phyloP scores from a whole-genome alignment of 352 stramenopile genomes.

The Globisporangium cederbergense region DNA sequence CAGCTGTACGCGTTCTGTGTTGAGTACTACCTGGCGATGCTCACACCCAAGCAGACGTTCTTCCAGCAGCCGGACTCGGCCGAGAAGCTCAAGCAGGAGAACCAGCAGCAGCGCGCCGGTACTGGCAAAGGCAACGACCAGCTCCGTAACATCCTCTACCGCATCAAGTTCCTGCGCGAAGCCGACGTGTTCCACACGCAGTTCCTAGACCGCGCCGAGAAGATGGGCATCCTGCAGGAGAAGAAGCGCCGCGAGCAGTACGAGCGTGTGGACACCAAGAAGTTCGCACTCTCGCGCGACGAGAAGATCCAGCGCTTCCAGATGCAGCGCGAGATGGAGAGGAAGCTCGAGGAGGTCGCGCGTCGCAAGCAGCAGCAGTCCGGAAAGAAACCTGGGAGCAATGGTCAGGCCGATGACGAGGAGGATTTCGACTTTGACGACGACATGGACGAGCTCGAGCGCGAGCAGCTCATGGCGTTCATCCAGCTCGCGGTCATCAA shows the following conservation, averaged over 20 bases:
- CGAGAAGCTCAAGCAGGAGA: slow-evolving; percentile 17
- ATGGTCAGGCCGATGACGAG: slow-evolving; percentile 20
- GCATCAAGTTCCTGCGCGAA: slow-evolving; percentile 65
- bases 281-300: slow-evolving; percentile 64
- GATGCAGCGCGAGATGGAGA: slow-evolving; percentile 71
- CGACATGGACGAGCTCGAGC: slow-evolving; percentile 72
- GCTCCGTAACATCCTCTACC: slow-evolving; percentile 57
- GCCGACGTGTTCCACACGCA: slow-evolving; percentile 75
- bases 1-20: slow-evolving; percentile 82
- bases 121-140: slow-evolving; percentile 31
- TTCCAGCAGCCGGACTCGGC: slow-evolving; percentile 36
- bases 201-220: slow-evolving; percentile 70
- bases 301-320: slow-evolving; percentile 84
- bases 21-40: slow-evolving; percentile 79
- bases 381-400: slow-evolving; percentile 16
- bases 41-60: slow-evolving; percentile 72
- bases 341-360: slow-evolving; percentile 57
- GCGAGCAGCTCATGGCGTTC: slow-evolving; percentile 80
- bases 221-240: slow-evolving; percentile 51
- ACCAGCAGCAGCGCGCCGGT: slow-evolving; percentile 17
- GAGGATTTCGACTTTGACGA: slow-evolving; percentile 45
- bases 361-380: slow-evolving; percentile 34
- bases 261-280: slow-evolving; percentile 63
- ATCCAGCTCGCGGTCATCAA: slow-evolving; percentile 75
- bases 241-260: slow-evolving; percentile 76